These are phyloP conservation scores for Quercus mongolica DNA, from an alignment of 306 rosid species.

Conservation along the genomic window DNA sequence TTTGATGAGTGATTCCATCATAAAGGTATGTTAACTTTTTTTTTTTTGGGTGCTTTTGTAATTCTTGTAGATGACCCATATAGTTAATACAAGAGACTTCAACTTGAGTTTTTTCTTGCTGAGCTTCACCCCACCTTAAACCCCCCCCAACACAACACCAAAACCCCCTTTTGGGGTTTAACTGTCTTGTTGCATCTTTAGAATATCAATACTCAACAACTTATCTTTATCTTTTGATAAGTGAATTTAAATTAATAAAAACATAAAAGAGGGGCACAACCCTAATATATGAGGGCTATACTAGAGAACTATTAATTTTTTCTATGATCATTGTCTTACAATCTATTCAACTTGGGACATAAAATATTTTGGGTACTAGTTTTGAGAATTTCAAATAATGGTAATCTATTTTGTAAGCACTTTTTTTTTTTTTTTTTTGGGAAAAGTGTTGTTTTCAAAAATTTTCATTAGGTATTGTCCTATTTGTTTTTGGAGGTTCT, in stretches of 20 bases:
- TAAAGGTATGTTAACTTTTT: constrained; percentile 49
- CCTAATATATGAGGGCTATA: not conserved
- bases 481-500: no score
- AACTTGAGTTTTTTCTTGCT: not conserved
- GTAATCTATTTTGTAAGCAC: not conserved
- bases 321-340: not conserved
- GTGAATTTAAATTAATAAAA: not conserved
- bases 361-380: not conserved
- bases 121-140: not conserved
- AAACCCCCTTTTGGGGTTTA: not conserved
- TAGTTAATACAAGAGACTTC: not conserved
- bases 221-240: not conserved
- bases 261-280: not conserved
- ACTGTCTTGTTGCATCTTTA: not conserved
- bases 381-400: not conserved
- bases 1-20: constrained; percentile 91
- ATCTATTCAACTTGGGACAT: not conserved
- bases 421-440: not conserved
- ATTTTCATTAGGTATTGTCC: not conserved
- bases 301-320: not conserved
- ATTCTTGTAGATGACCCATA: not conserved
- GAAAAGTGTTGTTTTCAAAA: not conserved
- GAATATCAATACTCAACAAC: not conserved
- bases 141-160: no score
- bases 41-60: constrained; percentile 5